phyloP scores from a whole-genome alignment of 2,329 filamentous ascomycete species.

The Aspergillus brasiliensis region DNA sequence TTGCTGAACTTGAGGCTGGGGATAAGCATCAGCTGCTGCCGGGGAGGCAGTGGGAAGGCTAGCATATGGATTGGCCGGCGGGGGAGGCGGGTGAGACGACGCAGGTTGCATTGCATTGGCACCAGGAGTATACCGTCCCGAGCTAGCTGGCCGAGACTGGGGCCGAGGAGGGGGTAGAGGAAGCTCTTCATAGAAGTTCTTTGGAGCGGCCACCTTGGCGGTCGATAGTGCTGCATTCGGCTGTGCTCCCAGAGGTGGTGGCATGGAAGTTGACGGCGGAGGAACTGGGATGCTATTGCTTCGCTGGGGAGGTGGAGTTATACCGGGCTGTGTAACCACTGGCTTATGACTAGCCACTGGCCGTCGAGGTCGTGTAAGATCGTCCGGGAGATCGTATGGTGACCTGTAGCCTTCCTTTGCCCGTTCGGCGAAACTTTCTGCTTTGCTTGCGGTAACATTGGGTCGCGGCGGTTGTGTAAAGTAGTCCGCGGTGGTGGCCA shows the following conservation, averaged over 20 bases:
- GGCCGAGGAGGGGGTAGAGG: constrained; percentile 59
- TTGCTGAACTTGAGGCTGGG: constrained; percentile 31
- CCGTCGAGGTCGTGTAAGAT: constrained; percentile 69
- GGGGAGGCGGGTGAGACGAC: constrained; percentile 15
- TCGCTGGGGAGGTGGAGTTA: constrained; percentile 58
- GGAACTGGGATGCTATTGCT: constrained; percentile 61
- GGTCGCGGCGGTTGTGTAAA: constrained; percentile 30
- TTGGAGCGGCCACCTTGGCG: constrained; percentile 27
- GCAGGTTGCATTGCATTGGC: constrained; percentile 28
- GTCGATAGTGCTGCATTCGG: constrained; percentile 33
- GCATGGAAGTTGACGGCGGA: constrained; percentile 20
- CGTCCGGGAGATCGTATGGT: constrained; percentile 92
- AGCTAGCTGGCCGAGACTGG: constrained; percentile 56
- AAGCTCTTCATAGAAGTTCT: constrained; percentile 76
- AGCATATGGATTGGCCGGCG: constrained; percentile 23
- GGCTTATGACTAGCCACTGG: constrained; percentile 62
- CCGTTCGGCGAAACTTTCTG: constrained; percentile 87
- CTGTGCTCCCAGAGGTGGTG: constrained; percentile 27
- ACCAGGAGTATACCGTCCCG: constrained; percentile 45
- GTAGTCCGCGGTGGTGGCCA: constrained; percentile 26
- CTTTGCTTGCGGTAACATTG: constrained; percentile 49
- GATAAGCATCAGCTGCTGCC: constrained; percentile 18
- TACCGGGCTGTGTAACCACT: constrained; percentile 48
- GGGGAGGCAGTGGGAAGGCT: constrained; percentile 23
- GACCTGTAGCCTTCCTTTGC: constrained; percentile 90